phyloP scores from a whole-genome alignment of 73 alveolate genomes.

The Paramecium pentaurelia region DNA sequence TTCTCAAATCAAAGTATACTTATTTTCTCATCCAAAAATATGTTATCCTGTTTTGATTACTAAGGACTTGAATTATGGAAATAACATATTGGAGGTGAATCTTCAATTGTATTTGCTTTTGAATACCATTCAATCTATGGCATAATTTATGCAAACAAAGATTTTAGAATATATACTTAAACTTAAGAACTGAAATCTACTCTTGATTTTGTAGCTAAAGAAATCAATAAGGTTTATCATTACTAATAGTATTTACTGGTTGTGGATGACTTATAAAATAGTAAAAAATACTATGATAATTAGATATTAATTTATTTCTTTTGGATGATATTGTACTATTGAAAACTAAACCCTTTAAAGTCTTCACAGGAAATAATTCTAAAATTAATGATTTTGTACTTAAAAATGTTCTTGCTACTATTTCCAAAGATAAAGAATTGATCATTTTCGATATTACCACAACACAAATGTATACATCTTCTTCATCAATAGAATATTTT shows the following conservation, averaged over 20 bases:
- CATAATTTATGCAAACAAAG: background rate
- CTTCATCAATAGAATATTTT: background rate
- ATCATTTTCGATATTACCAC: background rate
- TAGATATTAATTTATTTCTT: background rate
- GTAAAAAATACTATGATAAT: background rate
- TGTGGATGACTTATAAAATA: background rate
- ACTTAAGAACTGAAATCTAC: background rate
- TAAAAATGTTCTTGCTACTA: background rate
- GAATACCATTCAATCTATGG: background rate
- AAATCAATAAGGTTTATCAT: background rate
- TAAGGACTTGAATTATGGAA: conserved; percentile 11
- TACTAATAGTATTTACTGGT: background rate
- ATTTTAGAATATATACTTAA: background rate
- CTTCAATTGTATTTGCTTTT: background rate
- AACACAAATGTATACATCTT: background rate
- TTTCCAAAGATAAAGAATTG: background rate
- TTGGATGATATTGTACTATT: background rate
- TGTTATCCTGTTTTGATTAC: background rate
- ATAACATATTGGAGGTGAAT: background rate
- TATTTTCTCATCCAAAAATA: background rate
- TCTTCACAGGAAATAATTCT: background rate
- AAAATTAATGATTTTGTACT: background rate
- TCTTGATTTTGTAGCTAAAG: background rate
- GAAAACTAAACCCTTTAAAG: background rate
- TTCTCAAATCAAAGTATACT: background rate